Percentiles rank a stretch among this genome's conserved stretches.
Conservation (phyloP, 164 flowering plant species). For the Liriodendron chinense region DNA sequence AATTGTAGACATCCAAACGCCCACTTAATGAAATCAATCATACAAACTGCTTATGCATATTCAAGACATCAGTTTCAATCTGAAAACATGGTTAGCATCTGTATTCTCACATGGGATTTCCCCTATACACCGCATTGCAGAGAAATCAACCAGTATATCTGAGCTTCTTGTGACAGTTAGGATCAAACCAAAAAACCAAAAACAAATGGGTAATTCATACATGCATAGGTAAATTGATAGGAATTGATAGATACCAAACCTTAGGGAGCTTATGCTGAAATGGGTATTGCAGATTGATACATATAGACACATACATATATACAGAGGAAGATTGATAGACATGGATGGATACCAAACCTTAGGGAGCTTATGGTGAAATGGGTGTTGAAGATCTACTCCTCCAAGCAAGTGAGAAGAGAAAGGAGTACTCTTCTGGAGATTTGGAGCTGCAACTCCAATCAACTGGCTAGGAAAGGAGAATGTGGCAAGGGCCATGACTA, state of each 20-base stretch:
- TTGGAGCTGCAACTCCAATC: slow-evolving; percentile 26
- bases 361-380: slow-evolving; percentile 25
- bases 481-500: slow-evolving; percentile 55
- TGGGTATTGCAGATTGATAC: background rate
- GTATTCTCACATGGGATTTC: background rate
- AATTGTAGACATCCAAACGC: background rate
- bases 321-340: background rate
- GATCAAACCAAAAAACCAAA: background rate
- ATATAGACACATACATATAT: too few relatives aligned
- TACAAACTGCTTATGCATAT: background rate
- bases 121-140: background rate
- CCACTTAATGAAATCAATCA: background rate
- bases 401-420: slow-evolving; percentile 25
- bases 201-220: background rate
- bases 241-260: background rate
- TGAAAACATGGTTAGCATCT: background rate
- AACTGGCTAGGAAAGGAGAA: slow-evolving; percentile 42
- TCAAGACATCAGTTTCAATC: background rate
- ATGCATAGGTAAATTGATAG: background rate
- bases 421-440: slow-evolving; percentile 18
- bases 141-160: background rate
- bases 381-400: slow-evolving; percentile 44
- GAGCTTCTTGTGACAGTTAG: background rate
- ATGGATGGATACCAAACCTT: slow-evolving; percentile 35
- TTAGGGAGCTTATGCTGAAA: background rate